Base-by-base conservation (phyloP, 1,284 basidiomycete genomes). In the Fomes fomentarius region DNA sequence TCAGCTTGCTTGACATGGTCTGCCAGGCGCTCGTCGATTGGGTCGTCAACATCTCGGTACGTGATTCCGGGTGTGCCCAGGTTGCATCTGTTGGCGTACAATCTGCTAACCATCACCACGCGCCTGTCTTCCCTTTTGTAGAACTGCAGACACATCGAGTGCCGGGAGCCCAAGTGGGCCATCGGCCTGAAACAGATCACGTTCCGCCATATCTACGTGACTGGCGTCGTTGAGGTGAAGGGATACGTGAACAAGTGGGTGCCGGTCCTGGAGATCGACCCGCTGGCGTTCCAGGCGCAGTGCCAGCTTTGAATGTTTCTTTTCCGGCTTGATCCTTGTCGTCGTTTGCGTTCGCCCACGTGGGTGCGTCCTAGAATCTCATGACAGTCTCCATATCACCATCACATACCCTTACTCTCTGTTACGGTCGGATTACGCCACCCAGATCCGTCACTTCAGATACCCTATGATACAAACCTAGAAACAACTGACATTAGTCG, bases 191-290 rank as follows among this genome's bases (percentile, higher is more conserved):
- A 53, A 17, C 11, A 39, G 17, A 57, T 61, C 41, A 55, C 56
- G 8, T 57, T 61, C 47, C 43, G 45, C 47, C 55, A 61, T 26
- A 47, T 61, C 15, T 55, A 55, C 31, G 50, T 61, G 12, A 45
- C 47, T 7, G 33, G 40, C 17, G 53, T 53, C 19, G 47, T 55
- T 31, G 50, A 53, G 22, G 48, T 55, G 26, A 38, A 34, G 34
- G 55, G 56, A 10, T 61, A 61, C 33, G 21, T 48, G 8, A 19
- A 34, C 25, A 61, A 61, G 37, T 61, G 56, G 56, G 55, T 49
- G 19, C 58, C 58, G 14, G 47, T 61, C 6, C 22, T 61, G 5
- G 56, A 57, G 45, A 38, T 61, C 14, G 59, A 61, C 39, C 30
- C 43, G 12, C 25, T 25, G 7, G 52, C 50, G 11, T 41, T 60